Conservation (phyloP, 1,284 basidiomycete genomes). For the Bondarzewia mesenterica region DNA sequence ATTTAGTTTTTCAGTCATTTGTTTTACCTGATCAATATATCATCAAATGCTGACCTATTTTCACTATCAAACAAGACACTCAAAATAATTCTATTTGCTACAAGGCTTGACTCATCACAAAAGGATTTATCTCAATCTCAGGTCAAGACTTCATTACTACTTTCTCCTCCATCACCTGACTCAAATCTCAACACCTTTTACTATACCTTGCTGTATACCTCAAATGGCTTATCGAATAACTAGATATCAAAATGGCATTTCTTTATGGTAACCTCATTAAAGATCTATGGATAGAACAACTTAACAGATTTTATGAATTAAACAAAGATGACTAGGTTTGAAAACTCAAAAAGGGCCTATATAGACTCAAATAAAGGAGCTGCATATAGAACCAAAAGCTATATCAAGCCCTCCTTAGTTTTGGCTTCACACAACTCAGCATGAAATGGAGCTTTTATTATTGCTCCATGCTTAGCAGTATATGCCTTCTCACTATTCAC, state of each 20-base stretch:
- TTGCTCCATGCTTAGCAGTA: neutral
- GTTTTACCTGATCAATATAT: slow-evolving; percentile 13
- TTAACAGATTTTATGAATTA: slow-evolving; percentile 11
- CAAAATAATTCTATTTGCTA: slow-evolving; percentile 18
- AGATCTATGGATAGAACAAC: slow-evolving; percentile 17
- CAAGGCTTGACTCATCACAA: slow-evolving; percentile 30
- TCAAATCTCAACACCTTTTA: slow-evolving; percentile 17
- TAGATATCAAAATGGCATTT: slow-evolving; percentile 27
- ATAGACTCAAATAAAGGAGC: slow-evolving; percentile 20
- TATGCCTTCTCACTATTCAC: slow-evolving; percentile 11
- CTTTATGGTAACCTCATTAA: slow-evolving; percentile 19
- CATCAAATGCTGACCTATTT: slow-evolving; percentile 21
- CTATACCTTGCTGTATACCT: slow-evolving; percentile 21
- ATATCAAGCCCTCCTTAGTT: neutral
- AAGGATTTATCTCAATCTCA: slow-evolving; percentile 28
- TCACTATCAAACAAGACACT: slow-evolving; percentile 23
- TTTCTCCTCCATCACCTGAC: slow-evolving; percentile 22
- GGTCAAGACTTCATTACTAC: slow-evolving; percentile 31
- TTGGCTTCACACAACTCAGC: slow-evolving; percentile 6
- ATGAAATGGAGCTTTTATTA: slow-evolving; percentile 5
- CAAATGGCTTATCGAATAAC: slow-evolving; percentile 21
- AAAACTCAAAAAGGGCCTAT: slow-evolving; percentile 14
- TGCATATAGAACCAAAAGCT: slow-evolving; percentile 13
- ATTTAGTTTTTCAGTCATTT: slow-evolving; percentile 19
- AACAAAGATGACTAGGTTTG: slow-evolving; percentile 10